These are phyloP conservation scores for Naganishia cerealis DNA, from an alignment of 1,284 basidiomycete species.

Conservation along the genomic window DNA sequence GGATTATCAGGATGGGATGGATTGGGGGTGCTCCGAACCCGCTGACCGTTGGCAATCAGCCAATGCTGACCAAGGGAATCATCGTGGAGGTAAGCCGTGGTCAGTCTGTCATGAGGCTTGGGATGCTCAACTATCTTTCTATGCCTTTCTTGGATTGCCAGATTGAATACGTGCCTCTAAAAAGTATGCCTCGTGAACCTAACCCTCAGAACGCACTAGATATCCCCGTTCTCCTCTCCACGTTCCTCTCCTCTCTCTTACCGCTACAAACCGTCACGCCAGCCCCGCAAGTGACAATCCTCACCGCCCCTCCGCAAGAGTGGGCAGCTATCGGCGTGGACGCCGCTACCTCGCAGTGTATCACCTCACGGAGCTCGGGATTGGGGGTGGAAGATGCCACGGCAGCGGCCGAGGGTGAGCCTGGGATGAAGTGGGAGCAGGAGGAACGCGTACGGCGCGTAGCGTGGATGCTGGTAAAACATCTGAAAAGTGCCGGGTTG, in stretches of 20 bases:
- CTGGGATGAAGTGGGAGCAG: constrained; percentile 19
- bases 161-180: constrained; percentile 20
- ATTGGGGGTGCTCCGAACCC: constrained; percentile 21
- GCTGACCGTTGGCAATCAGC: constrained; percentile 2
- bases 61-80: constrained; percentile 7
- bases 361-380: background rate
- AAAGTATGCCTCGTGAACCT: constrained; percentile 17
- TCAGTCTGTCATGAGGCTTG: background rate
- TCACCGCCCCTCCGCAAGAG: constrained; percentile 19
- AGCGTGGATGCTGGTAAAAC: constrained; percentile 22
- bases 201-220: constrained; percentile 11
- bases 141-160: background rate
- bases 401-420: background rate
- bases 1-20: constrained; percentile 23
- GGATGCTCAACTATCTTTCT: background rate
- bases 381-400: background rate
- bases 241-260: constrained; percentile 15
- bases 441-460: constrained; percentile 22
- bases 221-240: constrained; percentile 12
- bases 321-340: constrained; percentile 20
- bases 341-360: background rate
- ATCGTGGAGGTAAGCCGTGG: constrained; percentile 10
- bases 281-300: constrained; percentile 19
- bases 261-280: constrained; percentile 19
- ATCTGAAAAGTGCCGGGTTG: constrained; percentile 22